Conservation (phyloP, 1,139 yeast genomes). For the Eremothecium sinecaudum region DNA sequence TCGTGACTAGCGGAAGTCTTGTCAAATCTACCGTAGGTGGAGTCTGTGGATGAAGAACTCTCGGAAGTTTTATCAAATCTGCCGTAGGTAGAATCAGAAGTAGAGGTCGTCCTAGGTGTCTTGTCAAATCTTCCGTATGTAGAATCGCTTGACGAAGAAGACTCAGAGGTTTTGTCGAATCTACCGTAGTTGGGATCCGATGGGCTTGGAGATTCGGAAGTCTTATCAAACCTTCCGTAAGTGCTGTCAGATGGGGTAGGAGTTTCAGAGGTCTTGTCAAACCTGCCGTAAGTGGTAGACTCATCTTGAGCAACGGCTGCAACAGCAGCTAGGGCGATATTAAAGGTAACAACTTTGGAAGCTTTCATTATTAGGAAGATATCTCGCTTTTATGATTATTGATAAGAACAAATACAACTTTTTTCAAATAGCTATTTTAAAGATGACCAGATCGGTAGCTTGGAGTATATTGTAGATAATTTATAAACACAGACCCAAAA, state of each 20-base stretch:
- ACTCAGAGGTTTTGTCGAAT: slow-evolving; percentile 31
- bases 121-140: slow-evolving; percentile 45
- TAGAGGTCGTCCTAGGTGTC: slow-evolving; percentile 33
- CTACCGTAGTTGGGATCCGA: slow-evolving; percentile 34
- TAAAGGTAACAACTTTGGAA: too few relatives aligned
- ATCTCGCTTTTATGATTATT: too few relatives aligned
- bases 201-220: slow-evolving; percentile 30
- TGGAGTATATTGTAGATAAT: too few relatives aligned
- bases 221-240: slow-evolving; percentile 46
- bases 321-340: too few relatives aligned
- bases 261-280: slow-evolving; percentile 31
- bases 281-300: slow-evolving; percentile 35
- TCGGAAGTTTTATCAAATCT: background rate
- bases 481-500: too few relatives aligned
- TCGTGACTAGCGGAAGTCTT: too few relatives aligned
- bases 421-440: too few relatives aligned
- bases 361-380: too few relatives aligned
- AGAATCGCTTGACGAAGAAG: slow-evolving; percentile 33
- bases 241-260: slow-evolving; percentile 34
- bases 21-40: slow-evolving; percentile 38
- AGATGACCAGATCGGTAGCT: too few relatives aligned
- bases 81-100: slow-evolving; percentile 35
- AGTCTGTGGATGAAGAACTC: too few relatives aligned
- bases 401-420: too few relatives aligned
- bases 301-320: too few relatives aligned